Evolutionary conservation across 352 stramenopile species (phyloP).

Genomic region (Globisporangium acanthophoron): DNA sequence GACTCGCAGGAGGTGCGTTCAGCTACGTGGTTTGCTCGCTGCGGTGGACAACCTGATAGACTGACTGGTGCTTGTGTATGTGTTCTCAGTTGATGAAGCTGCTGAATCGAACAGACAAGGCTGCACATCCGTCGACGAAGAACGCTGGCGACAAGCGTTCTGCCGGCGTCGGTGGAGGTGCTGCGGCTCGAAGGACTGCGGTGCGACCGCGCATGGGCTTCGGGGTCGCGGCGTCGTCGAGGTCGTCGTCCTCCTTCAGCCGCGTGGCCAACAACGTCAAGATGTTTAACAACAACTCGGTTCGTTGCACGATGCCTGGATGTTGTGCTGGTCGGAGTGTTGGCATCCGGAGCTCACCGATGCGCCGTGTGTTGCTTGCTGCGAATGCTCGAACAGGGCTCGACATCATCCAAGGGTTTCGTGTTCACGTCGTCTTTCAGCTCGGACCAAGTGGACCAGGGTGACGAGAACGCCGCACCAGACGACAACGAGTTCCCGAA

Average conservation of each 20-base stretch:
- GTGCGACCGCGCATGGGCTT: slow-evolving; percentile 37
- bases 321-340: too few relatives aligned
- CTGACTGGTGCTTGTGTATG: background rate
- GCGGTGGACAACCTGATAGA: background rate
- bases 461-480: slow-evolving; percentile 28
- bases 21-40: too few relatives aligned
- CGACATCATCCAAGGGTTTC: slow-evolving; percentile 53
- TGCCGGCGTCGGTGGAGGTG: background rate
- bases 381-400: slow-evolving; percentile 6
- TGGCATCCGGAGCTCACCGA: background rate
- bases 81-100: slow-evolving; percentile 40
- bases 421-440: slow-evolving; percentile 73
- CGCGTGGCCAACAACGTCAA: slow-evolving; percentile 67
- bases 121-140: background rate
- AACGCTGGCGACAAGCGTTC: background rate
- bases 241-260: slow-evolving; percentile 59
- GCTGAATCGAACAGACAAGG: slow-evolving; percentile 46
- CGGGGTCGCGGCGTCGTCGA: slow-evolving; percentile 31
- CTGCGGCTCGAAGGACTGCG: slow-evolving; percentile 1
- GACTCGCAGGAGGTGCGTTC: slow-evolving; percentile 60
- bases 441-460: slow-evolving; percentile 31
- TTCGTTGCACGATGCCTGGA: slow-evolving; percentile 18
- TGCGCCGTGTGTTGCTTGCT: background rate
- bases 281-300: slow-evolving; percentile 58
- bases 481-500: slow-evolving; percentile 17